Evolutionary conservation across 345 rosid species (phyloP), one percentile per base, ranked within the genome.

Genomic region (Eucalyptus tenuipes): DNA sequence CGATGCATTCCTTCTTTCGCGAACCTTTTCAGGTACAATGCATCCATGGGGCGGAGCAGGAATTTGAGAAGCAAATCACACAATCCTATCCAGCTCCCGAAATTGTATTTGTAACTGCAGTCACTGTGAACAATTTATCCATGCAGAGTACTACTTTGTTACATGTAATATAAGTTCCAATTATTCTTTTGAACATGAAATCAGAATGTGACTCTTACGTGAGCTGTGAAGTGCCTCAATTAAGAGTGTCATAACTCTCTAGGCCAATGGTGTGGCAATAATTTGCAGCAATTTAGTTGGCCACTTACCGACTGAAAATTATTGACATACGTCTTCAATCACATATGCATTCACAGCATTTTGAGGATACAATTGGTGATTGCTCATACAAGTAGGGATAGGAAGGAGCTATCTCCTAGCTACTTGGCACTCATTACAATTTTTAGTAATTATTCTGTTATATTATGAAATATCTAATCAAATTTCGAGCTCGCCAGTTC

Each of bases 401-500:
- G 14, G 64, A 55, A 24, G 7, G 64, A 24, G 7, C 7, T 22
- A 24, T 55, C 61, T 10, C 29, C 3, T 55, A 0, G 50, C 0
- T 15, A 49, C 29, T 3, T 25, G 52, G 29, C 64, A 1, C 29
- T 57, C 57, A 20, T 53, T 53, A 25, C 6, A 57, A 14, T 49
- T 10, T 57, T 25, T 25, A 5, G 13, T 24, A 57, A 5, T 57
- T 25, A 57, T 57, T 57, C 1, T 1, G 1, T 57, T 49, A 49
- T 2, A 49, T 49, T 0, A 49, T 49, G 53, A 49, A 57, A 57
- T 57, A 57, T 57, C 64, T 24, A 10, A 2, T 24, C 0, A 2
- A 2, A 57, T 57, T 57, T 25, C n/a, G 0, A 5, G 52, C n/a
- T 25, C 0, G 0, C 0, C 14, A 25, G 0, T 57, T 24, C 64